These are phyloP conservation scores for Colletotrichum sp. DNA, from an alignment of 2,329 filamentous ascomycete species.

Conservation along the genomic window DNA sequence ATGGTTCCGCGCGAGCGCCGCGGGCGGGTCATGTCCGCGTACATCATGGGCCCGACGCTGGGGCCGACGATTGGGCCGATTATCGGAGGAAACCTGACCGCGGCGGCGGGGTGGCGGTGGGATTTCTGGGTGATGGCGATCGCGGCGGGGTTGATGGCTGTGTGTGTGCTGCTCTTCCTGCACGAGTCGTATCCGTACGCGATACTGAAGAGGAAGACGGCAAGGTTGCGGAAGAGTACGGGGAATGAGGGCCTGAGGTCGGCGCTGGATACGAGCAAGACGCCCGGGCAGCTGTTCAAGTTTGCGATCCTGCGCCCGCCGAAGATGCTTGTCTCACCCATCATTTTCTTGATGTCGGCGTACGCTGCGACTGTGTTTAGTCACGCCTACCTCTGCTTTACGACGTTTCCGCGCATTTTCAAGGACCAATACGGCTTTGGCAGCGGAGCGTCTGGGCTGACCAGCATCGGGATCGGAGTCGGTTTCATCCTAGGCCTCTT, in stretches of 20 bases:
- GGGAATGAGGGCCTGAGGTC: conserved; percentile 30
- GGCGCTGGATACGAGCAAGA: conserved; percentile 10
- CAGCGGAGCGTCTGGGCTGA: conserved; percentile 33
- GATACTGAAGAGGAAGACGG: conserved; percentile 33
- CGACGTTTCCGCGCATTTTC: conserved; percentile 44
- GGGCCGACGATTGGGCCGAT: conserved; percentile 42
- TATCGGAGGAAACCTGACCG: conserved; percentile 65
- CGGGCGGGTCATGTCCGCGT: conserved; percentile 55
- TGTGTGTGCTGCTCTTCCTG: conserved; percentile 28
- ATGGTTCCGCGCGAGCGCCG: conserved; percentile 35
- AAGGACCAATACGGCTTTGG: conserved; percentile 36
- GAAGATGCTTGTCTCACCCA: conserved; percentile 56
- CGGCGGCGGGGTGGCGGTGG: conserved; percentile 66
- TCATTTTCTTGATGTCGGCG: conserved; percentile 50
- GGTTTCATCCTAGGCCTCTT: conserved; percentile 21
- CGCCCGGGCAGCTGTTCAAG: conserved; percentile 25
- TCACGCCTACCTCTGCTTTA: conserved; percentile 41
- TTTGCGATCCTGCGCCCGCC: conserved; percentile 49
- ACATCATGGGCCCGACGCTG: conserved; percentile 55
- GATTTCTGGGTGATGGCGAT: conserved; percentile 69
- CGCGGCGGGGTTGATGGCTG: conserved; percentile 33
- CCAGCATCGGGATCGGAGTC: conserved; percentile 55
- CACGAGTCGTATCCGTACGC: conserved; percentile 32
- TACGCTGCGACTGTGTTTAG: conserved; percentile 42
- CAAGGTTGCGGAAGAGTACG: conserved; percentile 33